Conservation (phyloP, 2,329 filamentous ascomycete species). For the Tolypocladium nubicola region DNA sequence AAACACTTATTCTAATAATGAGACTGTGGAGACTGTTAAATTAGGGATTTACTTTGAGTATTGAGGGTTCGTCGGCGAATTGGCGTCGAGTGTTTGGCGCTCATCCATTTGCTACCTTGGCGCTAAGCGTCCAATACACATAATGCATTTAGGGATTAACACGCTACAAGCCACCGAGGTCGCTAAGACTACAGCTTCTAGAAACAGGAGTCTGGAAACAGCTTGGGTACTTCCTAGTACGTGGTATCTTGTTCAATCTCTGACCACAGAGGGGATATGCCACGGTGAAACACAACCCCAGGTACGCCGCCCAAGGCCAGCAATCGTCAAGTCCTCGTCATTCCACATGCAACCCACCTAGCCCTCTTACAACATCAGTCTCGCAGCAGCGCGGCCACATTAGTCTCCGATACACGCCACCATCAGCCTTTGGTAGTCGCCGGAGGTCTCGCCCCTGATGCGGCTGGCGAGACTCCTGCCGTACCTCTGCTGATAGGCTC, state of each 20-base stretch:
- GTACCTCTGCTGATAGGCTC: constrained; percentile 64
- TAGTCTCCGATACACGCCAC: constrained; percentile 52
- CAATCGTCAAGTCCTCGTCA: neutral
- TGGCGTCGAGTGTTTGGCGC: neutral
- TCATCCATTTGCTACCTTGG: neutral
- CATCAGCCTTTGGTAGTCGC: constrained; percentile 70
- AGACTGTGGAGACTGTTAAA: neutral
- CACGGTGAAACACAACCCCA: neutral
- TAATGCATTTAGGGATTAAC: neutral
- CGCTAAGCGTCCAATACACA: neutral
- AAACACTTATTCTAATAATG: neutral
- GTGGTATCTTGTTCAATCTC: neutral
- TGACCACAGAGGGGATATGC: neutral
- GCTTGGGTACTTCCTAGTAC: neutral
- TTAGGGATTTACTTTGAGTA: neutral
- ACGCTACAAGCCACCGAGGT: neutral
- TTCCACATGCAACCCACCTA: neutral
- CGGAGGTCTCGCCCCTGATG: constrained; percentile 74
- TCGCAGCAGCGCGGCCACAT: too few species aligned
- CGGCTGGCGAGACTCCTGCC: constrained; percentile 54
- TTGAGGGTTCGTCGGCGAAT: neutral
- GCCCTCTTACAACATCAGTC: neutral
- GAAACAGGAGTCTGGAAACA: neutral
- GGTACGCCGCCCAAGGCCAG: neutral
- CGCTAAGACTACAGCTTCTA: neutral